These are phyloP conservation scores for Cornus florida DNA, from an alignment of 148 eudicot species.

Conservation along the genomic window DNA sequence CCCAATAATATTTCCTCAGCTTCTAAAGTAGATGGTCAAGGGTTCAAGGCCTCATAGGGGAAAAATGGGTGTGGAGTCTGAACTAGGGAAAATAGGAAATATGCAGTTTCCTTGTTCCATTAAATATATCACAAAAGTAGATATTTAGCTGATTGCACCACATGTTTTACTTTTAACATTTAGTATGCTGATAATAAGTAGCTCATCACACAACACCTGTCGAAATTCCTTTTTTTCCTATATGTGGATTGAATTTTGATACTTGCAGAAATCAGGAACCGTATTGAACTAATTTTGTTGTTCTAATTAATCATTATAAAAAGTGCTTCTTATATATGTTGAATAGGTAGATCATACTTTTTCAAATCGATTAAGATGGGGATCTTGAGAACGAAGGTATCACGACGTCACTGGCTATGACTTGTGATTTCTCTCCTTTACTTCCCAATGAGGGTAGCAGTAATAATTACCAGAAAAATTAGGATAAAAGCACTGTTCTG, in stretches of 20 bases:
- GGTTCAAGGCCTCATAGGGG: too few species aligned
- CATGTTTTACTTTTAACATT: neutral
- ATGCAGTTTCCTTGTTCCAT: too few species aligned
- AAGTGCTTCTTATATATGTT: neutral
- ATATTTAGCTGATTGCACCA: neutral
- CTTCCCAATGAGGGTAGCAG: neutral
- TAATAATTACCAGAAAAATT: too few species aligned
- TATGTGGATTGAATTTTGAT: neutral
- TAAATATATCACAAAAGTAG: neutral
- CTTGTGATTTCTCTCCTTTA: neutral
- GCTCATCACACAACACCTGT: neutral
- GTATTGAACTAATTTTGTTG: too few species aligned
- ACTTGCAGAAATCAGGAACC: neutral
- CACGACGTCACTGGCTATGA: neutral
- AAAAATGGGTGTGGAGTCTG: too few species aligned
- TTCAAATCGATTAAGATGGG: neutral
- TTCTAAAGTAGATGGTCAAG: too few species aligned
- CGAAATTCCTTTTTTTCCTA: neutral
- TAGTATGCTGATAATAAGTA: neutral
- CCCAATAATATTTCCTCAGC: too few species aligned
- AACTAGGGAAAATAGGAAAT: too few species aligned
- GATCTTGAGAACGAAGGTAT: neutral
- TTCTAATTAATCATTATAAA: neutral
- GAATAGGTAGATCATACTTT: neutral
- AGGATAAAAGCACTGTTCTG: neutral